phyloP scores from a whole-genome alignment of 1,284 basidiomycete genomes.

The Ceratobasidium sp. region DNA sequence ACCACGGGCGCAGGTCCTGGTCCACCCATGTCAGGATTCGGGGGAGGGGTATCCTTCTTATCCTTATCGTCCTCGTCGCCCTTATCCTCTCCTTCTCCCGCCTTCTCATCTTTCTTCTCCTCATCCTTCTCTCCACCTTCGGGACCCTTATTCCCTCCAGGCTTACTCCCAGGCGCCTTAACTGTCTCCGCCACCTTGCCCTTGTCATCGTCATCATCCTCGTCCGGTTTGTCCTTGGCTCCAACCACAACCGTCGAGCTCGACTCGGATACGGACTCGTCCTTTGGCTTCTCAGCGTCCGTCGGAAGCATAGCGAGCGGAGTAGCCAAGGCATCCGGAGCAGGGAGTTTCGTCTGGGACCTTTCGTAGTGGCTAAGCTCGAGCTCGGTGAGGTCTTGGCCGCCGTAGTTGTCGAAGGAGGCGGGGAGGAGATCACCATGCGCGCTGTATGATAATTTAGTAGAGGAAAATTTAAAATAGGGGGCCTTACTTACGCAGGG shows the following conservation, averaged over 20 bases:
- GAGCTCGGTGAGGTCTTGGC: conserved; percentile 41
- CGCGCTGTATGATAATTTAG: neutral
- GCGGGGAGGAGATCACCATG: conserved; percentile 30
- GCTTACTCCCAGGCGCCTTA: neutral
- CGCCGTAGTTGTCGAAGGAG: conserved; percentile 26
- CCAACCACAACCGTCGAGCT: conserved; percentile 6
- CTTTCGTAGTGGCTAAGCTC: conserved; percentile 29
- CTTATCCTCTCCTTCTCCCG: neutral
- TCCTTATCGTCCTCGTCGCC: conserved; percentile 20
- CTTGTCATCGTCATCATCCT: conserved; percentile 2
- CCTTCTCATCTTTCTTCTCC: conserved; percentile 5
- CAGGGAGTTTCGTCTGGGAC: conserved; percentile 8
- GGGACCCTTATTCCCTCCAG: neutral
- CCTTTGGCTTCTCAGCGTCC: neutral
- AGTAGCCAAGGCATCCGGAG: neutral
- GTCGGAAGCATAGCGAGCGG: conserved; percentile 2
- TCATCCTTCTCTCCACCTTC: conserved; percentile 22
- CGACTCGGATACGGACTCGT: conserved; percentile 11
- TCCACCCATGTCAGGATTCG: neutral
- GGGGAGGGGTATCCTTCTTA: conserved; percentile 11
- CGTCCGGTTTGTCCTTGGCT: neutral
- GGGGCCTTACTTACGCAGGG: conserved; percentile 23
- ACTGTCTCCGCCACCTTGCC: neutral
- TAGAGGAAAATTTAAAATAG: neutral
- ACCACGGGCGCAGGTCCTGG: neutral